Evolutionary conservation across 2,329 filamentous ascomycete genomes (phyloP).

Genomic region (Paraphoma sp.): DNA sequence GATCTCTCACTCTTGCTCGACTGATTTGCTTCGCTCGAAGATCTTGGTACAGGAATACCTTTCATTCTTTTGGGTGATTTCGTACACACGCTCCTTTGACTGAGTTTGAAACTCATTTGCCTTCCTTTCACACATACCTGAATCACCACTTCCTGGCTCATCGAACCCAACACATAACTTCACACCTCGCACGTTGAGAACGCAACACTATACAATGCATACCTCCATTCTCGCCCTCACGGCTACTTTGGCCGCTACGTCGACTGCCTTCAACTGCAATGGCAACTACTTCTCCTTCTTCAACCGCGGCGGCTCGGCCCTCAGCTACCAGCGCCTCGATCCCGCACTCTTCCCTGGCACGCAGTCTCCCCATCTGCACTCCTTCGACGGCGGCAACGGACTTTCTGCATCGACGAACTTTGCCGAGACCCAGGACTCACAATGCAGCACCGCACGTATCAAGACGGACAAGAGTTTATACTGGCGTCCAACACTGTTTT

Average conservation of each 20-base stretch:
- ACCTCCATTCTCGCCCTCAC: conserved; percentile 34
- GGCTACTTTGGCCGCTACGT: conserved; percentile 39
- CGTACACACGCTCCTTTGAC: conserved; percentile 32
- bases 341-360: conserved; percentile 43
- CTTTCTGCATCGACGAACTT: conserved; percentile 36
- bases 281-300: conserved; percentile 50
- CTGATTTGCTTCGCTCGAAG: conserved; percentile 14
- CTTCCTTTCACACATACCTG: conserved; percentile 29
- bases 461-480: conserved; percentile 48
- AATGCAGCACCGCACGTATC: conserved; percentile 46
- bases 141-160: conserved; percentile 24
- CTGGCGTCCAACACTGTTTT: conserved; percentile 48
- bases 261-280: conserved; percentile 41
- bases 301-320: conserved; percentile 40
- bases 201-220: conserved; percentile 33
- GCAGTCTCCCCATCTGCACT: conserved; percentile 45
- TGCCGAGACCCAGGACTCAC: conserved; percentile 33
- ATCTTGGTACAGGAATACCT: conserved; percentile 44
- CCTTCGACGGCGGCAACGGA: conserved; percentile 47
- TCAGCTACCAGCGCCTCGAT: conserved; percentile 47
- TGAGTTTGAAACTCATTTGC: conserved; percentile 45
- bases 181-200: conserved; percentile 1
- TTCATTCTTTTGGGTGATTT: conserved; percentile 29
- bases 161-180: conserved; percentile 10
- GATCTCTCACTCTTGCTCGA: conserved; percentile 15